Evolutionary conservation across 129 eudicot species (phyloP).

Genomic region (Glebionis coronaria): DNA sequence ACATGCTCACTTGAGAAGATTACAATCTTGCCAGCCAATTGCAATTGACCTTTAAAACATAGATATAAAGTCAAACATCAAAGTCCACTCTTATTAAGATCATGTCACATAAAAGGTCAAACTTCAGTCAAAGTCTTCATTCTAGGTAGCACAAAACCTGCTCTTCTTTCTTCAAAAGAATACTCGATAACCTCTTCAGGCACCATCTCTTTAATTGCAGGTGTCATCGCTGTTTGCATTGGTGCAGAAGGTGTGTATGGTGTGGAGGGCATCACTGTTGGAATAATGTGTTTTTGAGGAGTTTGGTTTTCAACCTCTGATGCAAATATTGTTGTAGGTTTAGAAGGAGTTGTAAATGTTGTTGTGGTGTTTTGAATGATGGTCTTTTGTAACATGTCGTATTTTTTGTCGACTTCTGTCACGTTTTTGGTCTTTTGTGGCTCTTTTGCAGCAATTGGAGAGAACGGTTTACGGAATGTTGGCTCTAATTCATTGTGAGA

Average conservation of each 20-base stretch:
- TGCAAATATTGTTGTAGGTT: slow-evolving; percentile 23
- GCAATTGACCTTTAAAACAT: slow-evolving; percentile 39
- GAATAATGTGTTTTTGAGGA: slow-evolving; percentile 32
- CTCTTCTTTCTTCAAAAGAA: slow-evolving; percentile 87
- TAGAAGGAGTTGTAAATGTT: slow-evolving; percentile 52
- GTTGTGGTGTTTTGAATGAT: slow-evolving; percentile 30
- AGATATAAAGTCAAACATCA: not conserved
- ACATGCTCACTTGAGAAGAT: slow-evolving; percentile 9
- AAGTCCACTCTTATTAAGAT: not conserved
- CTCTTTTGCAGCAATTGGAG: slow-evolving; percentile 62
- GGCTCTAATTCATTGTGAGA: slow-evolving; percentile 38
- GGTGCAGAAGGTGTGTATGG: slow-evolving; percentile 51
- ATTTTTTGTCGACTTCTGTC: slow-evolving; percentile 36
- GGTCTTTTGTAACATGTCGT: slow-evolving; percentile 41
- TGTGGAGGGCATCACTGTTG: slow-evolving; percentile 36
- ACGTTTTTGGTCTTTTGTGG: slow-evolving; percentile 41
- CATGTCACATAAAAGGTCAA: slow-evolving; percentile 11
- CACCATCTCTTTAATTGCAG: slow-evolving; percentile 35
- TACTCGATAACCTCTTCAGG: slow-evolving; percentile 68
- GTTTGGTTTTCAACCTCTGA: slow-evolving; percentile 66
- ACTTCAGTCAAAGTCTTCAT: slow-evolving; percentile 35
- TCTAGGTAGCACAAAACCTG: slow-evolving; percentile 66
- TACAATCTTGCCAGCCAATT: slow-evolving; percentile 41
- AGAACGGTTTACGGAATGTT: slow-evolving; percentile 59
- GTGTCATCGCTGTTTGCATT: slow-evolving; percentile 69